A percentile compares a stretch with the other conserved stretches of the same genome.
phyloP scores from a whole-genome alignment of 2,329 filamentous ascomycete genomes.

The Claviceps quebecensis region DNA sequence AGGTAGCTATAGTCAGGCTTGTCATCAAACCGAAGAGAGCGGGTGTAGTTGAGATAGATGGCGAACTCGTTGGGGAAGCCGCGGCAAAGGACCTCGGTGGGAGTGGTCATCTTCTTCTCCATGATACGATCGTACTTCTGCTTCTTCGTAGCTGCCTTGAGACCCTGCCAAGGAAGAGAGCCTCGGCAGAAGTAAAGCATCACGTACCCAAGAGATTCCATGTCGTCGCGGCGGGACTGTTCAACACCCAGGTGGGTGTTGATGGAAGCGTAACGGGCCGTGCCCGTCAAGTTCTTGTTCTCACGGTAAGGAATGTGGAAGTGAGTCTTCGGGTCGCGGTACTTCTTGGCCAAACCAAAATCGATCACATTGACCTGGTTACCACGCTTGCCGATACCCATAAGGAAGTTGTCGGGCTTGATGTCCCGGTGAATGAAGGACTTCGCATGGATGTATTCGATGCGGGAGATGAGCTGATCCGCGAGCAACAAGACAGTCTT shows the following conservation, averaged over 20 bases:
- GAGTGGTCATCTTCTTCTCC: constrained; percentile 99
- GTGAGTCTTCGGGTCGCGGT: constrained; percentile 98
- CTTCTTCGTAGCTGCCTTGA: constrained; percentile 98
- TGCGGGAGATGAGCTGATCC: constrained; percentile 96
- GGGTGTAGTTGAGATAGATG: constrained; percentile 99
- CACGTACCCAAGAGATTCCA: constrained; percentile 97
- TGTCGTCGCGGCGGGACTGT: constrained; percentile 97
- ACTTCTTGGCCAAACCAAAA: constrained; percentile 98
- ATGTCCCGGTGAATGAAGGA: constrained; percentile 99
- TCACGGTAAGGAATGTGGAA: constrained; percentile 99
- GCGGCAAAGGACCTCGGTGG: constrained; percentile 94
- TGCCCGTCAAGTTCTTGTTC: constrained; percentile 99
- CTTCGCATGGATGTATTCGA: constrained; percentile 99
- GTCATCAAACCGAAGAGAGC: constrained; percentile 96
- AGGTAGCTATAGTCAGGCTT: constrained; percentile 99
- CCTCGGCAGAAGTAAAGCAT: constrained; percentile 99
- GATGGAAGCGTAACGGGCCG: constrained; percentile 95
- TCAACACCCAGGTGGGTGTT: constrained; percentile 98
- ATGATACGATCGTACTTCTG: constrained; percentile 99
- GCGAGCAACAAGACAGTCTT: constrained; percentile 96
- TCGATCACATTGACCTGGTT: constrained; percentile 99
- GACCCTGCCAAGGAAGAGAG: constrained; percentile 94
- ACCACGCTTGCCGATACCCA: constrained; percentile 97
- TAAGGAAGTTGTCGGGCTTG: constrained; percentile 99
- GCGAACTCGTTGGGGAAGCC: constrained; percentile 99